These are phyloP conservation scores for Wickerhamomyces chambardii DNA, from an alignment of 805 yeast genomes.

Conservation along the genomic window DNA sequence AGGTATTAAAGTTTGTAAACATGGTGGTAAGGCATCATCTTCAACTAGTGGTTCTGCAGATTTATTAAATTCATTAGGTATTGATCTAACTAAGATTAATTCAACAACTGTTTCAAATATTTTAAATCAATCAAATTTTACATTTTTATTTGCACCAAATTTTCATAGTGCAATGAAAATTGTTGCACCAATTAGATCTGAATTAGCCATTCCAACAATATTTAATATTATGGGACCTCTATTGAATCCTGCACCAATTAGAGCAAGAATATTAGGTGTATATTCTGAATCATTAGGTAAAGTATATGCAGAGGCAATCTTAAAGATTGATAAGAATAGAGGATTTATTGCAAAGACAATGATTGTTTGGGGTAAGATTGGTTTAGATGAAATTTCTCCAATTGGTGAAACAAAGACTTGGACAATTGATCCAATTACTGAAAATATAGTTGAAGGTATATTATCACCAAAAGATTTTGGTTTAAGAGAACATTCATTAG, in stretches of 20 bases:
- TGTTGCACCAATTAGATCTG: conserved; percentile 70
- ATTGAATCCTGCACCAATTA: conserved; percentile 79
- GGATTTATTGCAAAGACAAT: conserved; percentile 45
- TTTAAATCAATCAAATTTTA: conserved; percentile 36
- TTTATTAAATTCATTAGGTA: conserved; percentile 69
- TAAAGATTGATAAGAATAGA: conserved; percentile 42
- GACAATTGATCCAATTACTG: conserved; percentile 44
- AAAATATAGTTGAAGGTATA: conserved; percentile 31
- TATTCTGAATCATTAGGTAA: conserved; percentile 72
- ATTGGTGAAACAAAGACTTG: conserved; percentile 77
- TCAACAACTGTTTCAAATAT: conserved; percentile 50
- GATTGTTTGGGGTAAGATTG: conserved; percentile 90
- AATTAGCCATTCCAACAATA: conserved; percentile 84
- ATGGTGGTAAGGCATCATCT: conserved; percentile 96
- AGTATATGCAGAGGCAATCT: conserved; percentile 77
- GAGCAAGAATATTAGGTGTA: conserved; percentile 84
- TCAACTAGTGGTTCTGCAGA: conserved; percentile 94
- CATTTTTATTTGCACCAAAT: conserved; percentile 86
- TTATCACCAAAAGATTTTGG: conserved; percentile 76
- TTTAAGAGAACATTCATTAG: conserved; percentile 60
- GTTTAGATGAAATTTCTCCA: conserved; percentile 92
- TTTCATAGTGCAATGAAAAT: conserved; percentile 88
- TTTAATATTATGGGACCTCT: conserved; percentile 94
- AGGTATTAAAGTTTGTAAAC: conserved; percentile 73
- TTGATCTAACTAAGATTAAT: conserved; percentile 67